Evolutionary conservation across 768 basidiomycete species (phyloP).

Genomic region (Leccinum arenicola): DNA sequence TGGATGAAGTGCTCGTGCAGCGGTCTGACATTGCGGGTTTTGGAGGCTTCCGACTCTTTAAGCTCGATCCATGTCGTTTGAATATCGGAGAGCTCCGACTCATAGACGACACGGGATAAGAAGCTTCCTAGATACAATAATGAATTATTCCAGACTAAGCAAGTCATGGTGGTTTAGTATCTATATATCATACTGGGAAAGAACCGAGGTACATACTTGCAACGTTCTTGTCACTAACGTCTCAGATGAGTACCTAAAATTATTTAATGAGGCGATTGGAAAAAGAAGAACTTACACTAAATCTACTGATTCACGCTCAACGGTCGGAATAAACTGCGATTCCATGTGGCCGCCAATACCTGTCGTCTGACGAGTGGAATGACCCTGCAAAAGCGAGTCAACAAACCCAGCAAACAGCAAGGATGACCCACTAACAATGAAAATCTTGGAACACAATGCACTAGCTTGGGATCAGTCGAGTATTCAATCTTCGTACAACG

Average conservation of each 20-base stretch:
- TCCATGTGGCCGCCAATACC: conserved; percentile 14
- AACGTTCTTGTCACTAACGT: conserved; percentile 32
- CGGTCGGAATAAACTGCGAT: conserved; percentile 7
- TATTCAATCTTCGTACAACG: not conserved
- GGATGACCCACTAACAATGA: conserved; percentile 56
- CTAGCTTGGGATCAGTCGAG: conserved; percentile 33
- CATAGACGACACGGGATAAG: not conserved
- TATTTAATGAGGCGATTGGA: not conserved
- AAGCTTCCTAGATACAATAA: not conserved
- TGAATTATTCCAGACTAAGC: not conserved
- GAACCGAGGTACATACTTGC: conserved; percentile 45
- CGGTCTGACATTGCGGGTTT: not conserved
- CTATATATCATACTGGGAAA: too few species aligned
- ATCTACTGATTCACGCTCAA: conserved; percentile 15
- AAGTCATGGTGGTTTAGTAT: not conserved
- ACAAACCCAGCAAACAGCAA: not conserved
- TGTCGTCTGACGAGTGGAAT: conserved; percentile 11
- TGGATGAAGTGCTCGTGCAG: not conserved
- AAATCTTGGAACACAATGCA: conserved; percentile 64
- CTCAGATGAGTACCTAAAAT: not conserved
- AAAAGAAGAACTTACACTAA: not conserved
- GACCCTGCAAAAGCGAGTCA: conserved; percentile 2
- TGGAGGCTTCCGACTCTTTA: too few species aligned
- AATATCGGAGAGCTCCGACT: not conserved
- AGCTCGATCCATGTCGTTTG: not conserved